Percentiles rank a stretch among this genome's conserved stretches.
phyloP scores from a whole-genome alignment of 2,329 filamentous ascomycete genomes.

The Aspergillus nomiae region DNA sequence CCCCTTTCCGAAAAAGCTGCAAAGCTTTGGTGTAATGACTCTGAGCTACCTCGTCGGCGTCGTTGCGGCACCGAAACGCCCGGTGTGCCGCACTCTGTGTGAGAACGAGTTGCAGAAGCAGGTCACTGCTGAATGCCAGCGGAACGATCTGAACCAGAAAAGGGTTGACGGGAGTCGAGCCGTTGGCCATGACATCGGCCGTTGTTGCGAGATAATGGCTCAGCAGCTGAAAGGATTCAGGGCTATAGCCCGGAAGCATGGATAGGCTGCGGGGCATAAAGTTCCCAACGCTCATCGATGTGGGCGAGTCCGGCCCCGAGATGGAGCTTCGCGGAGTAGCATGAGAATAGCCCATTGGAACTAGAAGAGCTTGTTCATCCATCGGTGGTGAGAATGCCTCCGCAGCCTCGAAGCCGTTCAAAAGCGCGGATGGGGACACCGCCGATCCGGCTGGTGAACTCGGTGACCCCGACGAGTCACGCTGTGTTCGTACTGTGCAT shows the following conservation, averaged over 20 bases:
- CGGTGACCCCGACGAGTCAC: not conserved
- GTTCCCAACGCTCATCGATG: constrained; percentile 17
- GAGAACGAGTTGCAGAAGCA: constrained; percentile 51
- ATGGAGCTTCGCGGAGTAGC: not conserved
- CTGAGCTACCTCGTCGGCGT: constrained; percentile 32
- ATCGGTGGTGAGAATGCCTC: not conserved
- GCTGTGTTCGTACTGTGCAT: not conserved
- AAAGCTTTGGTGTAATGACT: constrained; percentile 34
- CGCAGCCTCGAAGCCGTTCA: not conserved
- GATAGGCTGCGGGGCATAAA: constrained; percentile 29
- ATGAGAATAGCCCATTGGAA: not conserved
- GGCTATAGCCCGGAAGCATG: constrained; percentile 31
- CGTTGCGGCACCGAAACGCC: constrained; percentile 31
- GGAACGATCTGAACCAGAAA: constrained; percentile 51
- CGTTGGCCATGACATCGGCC: constrained; percentile 52
- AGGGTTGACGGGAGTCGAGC: constrained; percentile 50
- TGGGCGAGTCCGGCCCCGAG: not conserved
- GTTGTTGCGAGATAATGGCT: constrained; percentile 51
- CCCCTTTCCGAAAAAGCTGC: constrained; percentile 30
- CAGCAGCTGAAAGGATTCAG: constrained; percentile 41
- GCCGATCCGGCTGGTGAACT: not conserved
- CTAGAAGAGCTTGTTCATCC: not conserved
- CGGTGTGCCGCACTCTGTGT: constrained; percentile 43
- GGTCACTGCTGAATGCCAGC: constrained; percentile 49
- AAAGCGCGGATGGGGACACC: not conserved